Base-by-base conservation (phyloP, 768 basidiomycete genomes). In the Suillus alpinus region DNA sequence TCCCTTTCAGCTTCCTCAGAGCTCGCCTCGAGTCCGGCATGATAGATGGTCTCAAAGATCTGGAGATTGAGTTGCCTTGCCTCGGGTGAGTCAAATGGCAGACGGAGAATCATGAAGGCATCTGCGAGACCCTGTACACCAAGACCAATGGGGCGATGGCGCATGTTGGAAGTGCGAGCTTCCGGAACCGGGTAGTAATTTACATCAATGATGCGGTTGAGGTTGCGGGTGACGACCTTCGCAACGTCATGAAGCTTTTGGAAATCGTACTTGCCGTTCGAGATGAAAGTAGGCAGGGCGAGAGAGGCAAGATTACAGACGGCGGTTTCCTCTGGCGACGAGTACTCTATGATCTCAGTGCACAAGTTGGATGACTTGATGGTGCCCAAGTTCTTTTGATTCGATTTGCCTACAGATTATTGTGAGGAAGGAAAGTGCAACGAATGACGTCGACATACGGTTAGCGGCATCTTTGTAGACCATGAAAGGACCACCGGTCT, bases 341-440 rank as follows among this genome's bases (percentile, higher is more conserved):
- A 96, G 79, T 98, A 98, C 76, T 99, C 92, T 74, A 99, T 91
- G 73, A 99, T 98, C 75, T 98, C 97, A 5, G 96, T 98, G 81
- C 97, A 99, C 51, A 99, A 81, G 73, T 99, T 99, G 56, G 96
- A 98, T 1, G 95, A 98, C 80, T 97, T 98, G 88, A 99, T 98
- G 8, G 94, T 96, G 34, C 97, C 97, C 31, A 99, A 83, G 77
- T 99, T 97, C 79, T 94, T 87, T 76, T 99, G 97, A 79, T 99
- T 99, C 14, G 95, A 98, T 79, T 99, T 99, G 67, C 83, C 92
- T 95, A 26, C 16, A 68, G n/a, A 39, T 4, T 12, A 23, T 50
- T 8, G 23, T 65, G 26, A 63, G 46, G 23, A 18, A 43, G 13
- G n/a, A 41, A 47, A 37, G 32, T 26, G 26, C 40, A n/a, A 56